These are phyloP conservation scores for Talaromyces islandicus DNA, from an alignment of 2,329 filamentous ascomycete genomes.

Conservation along the genomic window DNA sequence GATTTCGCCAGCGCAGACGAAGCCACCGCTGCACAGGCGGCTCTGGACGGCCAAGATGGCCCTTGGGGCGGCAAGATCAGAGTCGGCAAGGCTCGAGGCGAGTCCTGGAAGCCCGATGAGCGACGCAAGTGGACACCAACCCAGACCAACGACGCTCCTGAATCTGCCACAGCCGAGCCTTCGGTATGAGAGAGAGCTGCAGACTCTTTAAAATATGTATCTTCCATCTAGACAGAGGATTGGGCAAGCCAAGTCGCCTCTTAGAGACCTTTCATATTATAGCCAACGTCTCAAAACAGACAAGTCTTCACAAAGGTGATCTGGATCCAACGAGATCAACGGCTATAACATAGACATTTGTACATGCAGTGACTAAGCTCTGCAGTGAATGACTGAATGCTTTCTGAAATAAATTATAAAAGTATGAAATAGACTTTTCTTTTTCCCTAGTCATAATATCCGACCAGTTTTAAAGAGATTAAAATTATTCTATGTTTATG, in stretches of 20 bases:
- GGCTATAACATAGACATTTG: background rate
- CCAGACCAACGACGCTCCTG: background rate
- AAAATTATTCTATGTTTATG: too few relatives aligned
- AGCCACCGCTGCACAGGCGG: slow-evolving; percentile 46
- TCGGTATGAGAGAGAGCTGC: background rate
- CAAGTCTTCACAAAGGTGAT: background rate
- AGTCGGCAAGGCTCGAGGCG: slow-evolving; percentile 36
- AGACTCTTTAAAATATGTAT: background rate
- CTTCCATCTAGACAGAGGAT: background rate
- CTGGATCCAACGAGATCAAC: background rate
- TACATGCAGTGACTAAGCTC: background rate
- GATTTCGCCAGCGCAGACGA: slow-evolving; percentile 54
- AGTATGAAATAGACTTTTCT: background rate
- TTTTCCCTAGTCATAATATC: background rate
- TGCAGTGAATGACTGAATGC: background rate
- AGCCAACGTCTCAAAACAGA: background rate
- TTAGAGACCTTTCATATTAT: background rate
- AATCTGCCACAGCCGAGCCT: background rate
- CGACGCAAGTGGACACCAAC: slow-evolving; percentile 16
- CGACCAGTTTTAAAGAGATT: too few relatives aligned
- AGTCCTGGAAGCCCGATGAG: slow-evolving; percentile 26
- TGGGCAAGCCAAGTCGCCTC: background rate
- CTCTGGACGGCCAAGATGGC: slow-evolving; percentile 34
- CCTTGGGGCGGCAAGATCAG: slow-evolving; percentile 35
- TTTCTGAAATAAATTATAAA: background rate